Base-by-base conservation (phyloP, 441 rosid genomes). In the Pelargonium fulgidum region DNA sequence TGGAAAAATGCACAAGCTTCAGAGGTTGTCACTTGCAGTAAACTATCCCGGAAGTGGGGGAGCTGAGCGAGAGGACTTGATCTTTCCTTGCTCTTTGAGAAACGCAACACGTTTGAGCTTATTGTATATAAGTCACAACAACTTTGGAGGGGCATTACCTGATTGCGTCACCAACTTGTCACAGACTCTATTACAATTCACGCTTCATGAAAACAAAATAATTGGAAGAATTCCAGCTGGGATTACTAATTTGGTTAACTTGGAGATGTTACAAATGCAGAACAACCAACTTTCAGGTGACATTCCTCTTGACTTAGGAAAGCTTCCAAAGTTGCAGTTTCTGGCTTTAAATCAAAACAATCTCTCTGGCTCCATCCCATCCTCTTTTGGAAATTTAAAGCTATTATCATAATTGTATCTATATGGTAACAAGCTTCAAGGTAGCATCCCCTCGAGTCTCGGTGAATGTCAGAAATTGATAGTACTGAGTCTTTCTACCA, bases 71-170 rank as follows among this genome's bases (percentile, higher is more conserved):
- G 24, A 63, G 24, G 79, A 78, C 33, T 17, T 76, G 16, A 39
- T 17, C 11, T 80, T 80, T 48, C 3, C 81, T 0, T 36, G 24
- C 42, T 72, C 82, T 14, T 71, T 80, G 68, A 67, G 2, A 1
- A 78, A 78, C 64, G 52, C 65, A 7, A 76, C 66, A 11, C 24
- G 4, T 7, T 52, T 81, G 7, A 0, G 1, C 24, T 22, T 0
- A 1, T 36, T 77, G 45, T 16, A 2, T n/a, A 0, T 79, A 3
- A 8, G 1, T 0, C 0, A 0, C 0, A 81, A 83, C 65, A 16
- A 36, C 0, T 69, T 78, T n/a, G 64, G 58, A n/a, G 84, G 84
- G 1, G 2, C 0, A 16, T 48, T 80, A 2, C 82, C 82, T 11
- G 22, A 39, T 1, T 72, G 68, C 11, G 22, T 76, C 0, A 71